Base-by-base conservation (phyloP, 1,139 yeast species). In the Protomyces inundatus region DNA sequence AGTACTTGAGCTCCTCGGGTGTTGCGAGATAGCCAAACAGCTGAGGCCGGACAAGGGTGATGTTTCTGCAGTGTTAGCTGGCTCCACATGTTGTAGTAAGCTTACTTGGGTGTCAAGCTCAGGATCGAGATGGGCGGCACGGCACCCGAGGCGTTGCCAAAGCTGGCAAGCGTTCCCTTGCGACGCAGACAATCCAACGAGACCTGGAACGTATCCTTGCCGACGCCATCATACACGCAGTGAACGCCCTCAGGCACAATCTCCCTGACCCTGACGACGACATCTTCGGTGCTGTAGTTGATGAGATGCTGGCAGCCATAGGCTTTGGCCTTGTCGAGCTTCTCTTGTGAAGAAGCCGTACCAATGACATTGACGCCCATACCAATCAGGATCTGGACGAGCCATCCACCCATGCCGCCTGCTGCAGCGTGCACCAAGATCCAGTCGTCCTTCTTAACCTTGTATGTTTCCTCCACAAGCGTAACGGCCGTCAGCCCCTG, bases 391-490 rank as follows among this genome's bases (percentile, higher is more conserved):
- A 90, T 76, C 75, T 90, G 97, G 54, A 80, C 79, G 64, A 89
- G 75, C 14, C 88, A 70, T 62, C 82, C 80, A 1, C 97, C 97
- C 60, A 88, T 93, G 65, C 97, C 97, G 59, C 97, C 97, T 16
- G 96, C 96, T 16, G 96, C 96, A 1, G 97, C 97, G 79, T 91
- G 90, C 42, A 89, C 85, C 62, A 90, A 78, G 51, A 87, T 81
- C 69, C 75, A 81, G 67, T 91, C 97, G 61, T 83, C 90, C 71
- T 80, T 78, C 71, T 87, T 72, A 42, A 90, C 88, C 3, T 77
- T 72, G 73, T 88, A 84, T 0, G 93, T 82, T 68, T 87, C 91
- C 54, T 80, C 77, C 54, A 83, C 76, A 66, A 90, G 83, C 0
- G 93, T 81, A 69, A 87, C 75, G 1, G 95, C 95, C 3, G 97